These are phyloP conservation scores for Aureobasidium melanogenum DNA, from an alignment of 2,329 filamentous ascomycete species.

Conservation along the genomic window DNA sequence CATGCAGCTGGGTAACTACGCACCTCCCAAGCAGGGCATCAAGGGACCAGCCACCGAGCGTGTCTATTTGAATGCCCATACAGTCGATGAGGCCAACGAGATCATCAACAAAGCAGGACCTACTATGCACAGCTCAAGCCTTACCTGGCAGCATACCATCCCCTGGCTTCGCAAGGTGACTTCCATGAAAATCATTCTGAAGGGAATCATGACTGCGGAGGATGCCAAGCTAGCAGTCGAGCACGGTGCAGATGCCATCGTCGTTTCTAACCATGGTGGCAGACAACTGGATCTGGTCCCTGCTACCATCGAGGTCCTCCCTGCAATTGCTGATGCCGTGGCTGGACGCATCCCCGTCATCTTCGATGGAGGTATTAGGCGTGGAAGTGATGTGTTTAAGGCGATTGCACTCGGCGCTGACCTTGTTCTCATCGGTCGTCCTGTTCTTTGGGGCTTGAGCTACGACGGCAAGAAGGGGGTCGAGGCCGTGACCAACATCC, in stretches of 20 bases:
- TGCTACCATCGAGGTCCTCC: slow-evolving; percentile 37
- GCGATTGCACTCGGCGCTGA: slow-evolving; percentile 41
- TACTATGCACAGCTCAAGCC: slow-evolving; percentile 16
- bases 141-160: slow-evolving; percentile 40
- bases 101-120: neutral
- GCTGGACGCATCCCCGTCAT: slow-evolving; percentile 43
- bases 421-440: slow-evolving; percentile 21
- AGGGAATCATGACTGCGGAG: slow-evolving; percentile 32
- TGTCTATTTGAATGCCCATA: neutral
- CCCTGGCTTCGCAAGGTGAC: slow-evolving; percentile 34
- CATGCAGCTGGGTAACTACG: slow-evolving; percentile 19
- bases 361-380: slow-evolving; percentile 48
- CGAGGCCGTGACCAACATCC: slow-evolving; percentile 12
- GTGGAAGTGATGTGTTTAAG: slow-evolving; percentile 47
- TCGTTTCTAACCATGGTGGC: slow-evolving; percentile 33
- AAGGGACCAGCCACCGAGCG: neutral
- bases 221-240: slow-evolving; percentile 38
- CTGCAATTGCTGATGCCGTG: slow-evolving; percentile 22
- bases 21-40: neutral
- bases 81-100: slow-evolving; percentile 4
- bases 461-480: slow-evolving; percentile 15
- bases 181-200: slow-evolving; percentile 44
- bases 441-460: slow-evolving; percentile 14
- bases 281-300: slow-evolving; percentile 40
- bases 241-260: slow-evolving; percentile 31